Evolutionary conservation across 2,329 filamentous ascomycete genomes (phyloP).

Genomic region (Penicillium decumbens): DNA sequence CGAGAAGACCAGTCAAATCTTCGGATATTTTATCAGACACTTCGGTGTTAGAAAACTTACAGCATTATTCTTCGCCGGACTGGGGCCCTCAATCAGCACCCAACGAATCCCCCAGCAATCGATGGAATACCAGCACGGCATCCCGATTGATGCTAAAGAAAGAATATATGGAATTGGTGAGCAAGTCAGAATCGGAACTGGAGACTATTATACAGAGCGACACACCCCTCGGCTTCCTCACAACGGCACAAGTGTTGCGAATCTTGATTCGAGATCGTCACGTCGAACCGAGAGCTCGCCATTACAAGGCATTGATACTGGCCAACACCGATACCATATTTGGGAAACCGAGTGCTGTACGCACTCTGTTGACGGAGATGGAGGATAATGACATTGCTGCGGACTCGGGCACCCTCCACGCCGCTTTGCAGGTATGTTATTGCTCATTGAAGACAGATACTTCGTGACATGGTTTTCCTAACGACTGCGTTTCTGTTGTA

Average conservation of each 20-base stretch:
- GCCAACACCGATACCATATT: constrained; percentile 60
- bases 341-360: constrained; percentile 64
- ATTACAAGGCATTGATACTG: constrained; percentile 70
- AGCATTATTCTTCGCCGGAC: background rate
- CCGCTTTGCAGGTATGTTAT: constrained; percentile 58
- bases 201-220: constrained; percentile 30
- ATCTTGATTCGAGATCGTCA: constrained; percentile 38
- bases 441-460: background rate
- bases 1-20: background rate
- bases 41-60: background rate
- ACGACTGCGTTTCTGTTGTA: background rate
- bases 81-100: background rate
- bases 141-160: background rate
- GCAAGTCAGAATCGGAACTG: constrained; percentile 13
- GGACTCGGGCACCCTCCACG: constrained; percentile 65
- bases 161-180: background rate
- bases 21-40: background rate
- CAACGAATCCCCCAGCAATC: background rate
- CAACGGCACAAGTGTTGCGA: constrained; percentile 32
- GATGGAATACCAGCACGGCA: too few species aligned
- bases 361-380: constrained; percentile 69
- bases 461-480: background rate
- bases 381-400: constrained; percentile 55
- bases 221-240: constrained; percentile 23
- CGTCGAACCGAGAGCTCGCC: constrained; percentile 34